phyloP scores from a whole-genome alignment of 2,329 filamentous ascomycete species.

The Colletotrichum plurivorum region DNA sequence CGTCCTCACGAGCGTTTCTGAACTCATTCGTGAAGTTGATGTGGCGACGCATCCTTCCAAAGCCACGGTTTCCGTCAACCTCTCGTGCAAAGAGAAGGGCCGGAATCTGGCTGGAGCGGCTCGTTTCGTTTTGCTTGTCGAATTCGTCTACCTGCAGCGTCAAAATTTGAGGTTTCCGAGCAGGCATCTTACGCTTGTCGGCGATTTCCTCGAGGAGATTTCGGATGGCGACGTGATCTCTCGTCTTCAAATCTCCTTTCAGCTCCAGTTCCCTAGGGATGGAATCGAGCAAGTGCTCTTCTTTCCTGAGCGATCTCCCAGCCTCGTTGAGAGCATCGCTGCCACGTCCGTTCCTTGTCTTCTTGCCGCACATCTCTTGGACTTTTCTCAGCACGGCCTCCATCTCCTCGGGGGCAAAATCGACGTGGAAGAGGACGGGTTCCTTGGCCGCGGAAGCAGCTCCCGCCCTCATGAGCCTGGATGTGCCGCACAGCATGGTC shows the following conservation, averaged over 20 bases:
- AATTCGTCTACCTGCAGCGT: conserved; percentile 49
- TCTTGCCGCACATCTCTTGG: conserved; percentile 17
- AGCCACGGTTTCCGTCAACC: conserved; percentile 59
- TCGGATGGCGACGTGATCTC: conserved; percentile 51
- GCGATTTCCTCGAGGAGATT: conserved; percentile 56
- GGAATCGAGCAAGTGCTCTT: conserved; percentile 16
- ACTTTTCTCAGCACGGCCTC: conserved; percentile 40
- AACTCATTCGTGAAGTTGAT: conserved; percentile 63
- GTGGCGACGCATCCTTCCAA: conserved; percentile 57
- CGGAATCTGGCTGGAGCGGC: conserved; percentile 51
- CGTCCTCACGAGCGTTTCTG: conserved; percentile 64
- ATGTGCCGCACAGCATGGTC: conserved; percentile 39
- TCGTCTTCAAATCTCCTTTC: conserved; percentile 41
- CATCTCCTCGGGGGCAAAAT: conserved; percentile 59
- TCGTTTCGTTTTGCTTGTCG: conserved; percentile 45
- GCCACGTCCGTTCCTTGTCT: conserved; percentile 5
- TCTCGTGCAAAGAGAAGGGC: conserved; percentile 65
- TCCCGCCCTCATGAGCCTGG: conserved; percentile 32
- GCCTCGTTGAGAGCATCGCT: conserved; percentile 41
- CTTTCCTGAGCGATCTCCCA: conserved; percentile 38
- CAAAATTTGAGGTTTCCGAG: conserved; percentile 45
- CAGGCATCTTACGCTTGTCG: conserved; percentile 50
- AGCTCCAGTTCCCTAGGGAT: conserved; percentile 37
- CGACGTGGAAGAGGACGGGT: conserved; percentile 57
- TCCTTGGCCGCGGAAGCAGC: conserved; percentile 22